Evolutionary conservation across 306 rosid species (phyloP).

Genomic region (Psophocarpus tetragonolobus): DNA sequence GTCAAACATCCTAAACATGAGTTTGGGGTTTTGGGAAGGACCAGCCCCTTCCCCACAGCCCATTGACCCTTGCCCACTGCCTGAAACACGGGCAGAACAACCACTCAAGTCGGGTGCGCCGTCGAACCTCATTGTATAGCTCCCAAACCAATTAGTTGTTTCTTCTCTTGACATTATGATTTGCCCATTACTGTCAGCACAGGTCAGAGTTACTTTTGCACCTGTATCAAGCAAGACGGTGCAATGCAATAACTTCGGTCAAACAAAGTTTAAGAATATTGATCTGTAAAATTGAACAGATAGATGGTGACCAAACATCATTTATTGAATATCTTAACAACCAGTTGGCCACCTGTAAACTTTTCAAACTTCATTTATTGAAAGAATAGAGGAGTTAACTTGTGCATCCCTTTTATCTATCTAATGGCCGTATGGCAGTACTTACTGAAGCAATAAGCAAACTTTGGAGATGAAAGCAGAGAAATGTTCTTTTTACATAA

Average conservation of each 20-base stretch:
- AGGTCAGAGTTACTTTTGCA: conserved; percentile 67
- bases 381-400: background rate
- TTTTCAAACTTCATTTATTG: conserved; percentile 22
- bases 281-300: background rate
- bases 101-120: conserved; percentile 72
- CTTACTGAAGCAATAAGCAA: background rate
- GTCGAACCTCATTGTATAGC: conserved; percentile 64
- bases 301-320: background rate
- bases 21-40: conserved; percentile 65
- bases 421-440: background rate
- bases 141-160: conserved; percentile 78
- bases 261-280: background rate
- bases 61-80: conserved; percentile 50
- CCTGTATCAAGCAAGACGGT: conserved; percentile 49
- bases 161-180: conserved; percentile 71
- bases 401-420: background rate
- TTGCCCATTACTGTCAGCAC: conserved; percentile 67
- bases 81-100: conserved; percentile 62
- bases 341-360: conserved; percentile 16
- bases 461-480: no score
- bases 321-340: background rate
- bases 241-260: conserved; percentile 22
- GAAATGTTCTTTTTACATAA: background rate
- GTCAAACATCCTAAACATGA: conserved; percentile 73
- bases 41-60: conserved; percentile 63